A percentile compares a stretch with the other conserved stretches of the same genome.
These are phyloP conservation scores for Populus ilicifolia DNA, from an alignment of 345 rosid species.

Conservation along the genomic window DNA sequence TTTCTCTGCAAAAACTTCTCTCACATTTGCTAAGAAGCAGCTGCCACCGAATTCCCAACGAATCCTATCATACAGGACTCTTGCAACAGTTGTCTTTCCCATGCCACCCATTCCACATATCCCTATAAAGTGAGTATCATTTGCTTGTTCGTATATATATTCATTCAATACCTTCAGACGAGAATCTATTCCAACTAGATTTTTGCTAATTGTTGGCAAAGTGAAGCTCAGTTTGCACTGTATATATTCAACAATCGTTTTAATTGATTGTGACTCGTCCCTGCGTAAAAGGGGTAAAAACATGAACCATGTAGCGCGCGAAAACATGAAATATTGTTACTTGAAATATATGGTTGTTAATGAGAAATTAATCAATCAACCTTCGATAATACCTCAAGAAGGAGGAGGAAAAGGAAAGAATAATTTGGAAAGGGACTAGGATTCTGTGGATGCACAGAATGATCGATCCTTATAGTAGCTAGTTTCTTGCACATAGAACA, in stretches of 20 bases:
- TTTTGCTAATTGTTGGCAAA: neutral
- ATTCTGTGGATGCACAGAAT: neutral
- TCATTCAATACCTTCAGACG: neutral
- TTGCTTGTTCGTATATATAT: neutral
- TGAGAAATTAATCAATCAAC: neutral
- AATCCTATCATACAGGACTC: neutral
- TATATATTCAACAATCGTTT: neutral
- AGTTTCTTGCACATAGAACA: neutral
- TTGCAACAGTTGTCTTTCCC: neutral
- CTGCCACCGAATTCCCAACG: neutral
- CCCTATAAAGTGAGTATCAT: neutral
- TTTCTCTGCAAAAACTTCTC: neutral
- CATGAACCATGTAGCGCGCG: neutral
- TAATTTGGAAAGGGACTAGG: neutral
- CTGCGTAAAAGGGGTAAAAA: neutral
- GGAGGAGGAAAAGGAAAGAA: neutral
- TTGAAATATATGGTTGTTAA: neutral
- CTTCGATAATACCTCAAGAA: neutral
- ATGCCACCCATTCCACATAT: constrained; percentile 8
- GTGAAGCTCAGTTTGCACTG: neutral
- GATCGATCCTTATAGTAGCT: neutral
- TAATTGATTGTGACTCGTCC: neutral
- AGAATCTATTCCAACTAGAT: neutral
- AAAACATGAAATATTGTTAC: neutral
- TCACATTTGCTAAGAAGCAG: constrained; percentile 13